These are phyloP conservation scores for Ogataea populi-albae DNA, from an alignment of 805 yeast species.

Conservation along the genomic window DNA sequence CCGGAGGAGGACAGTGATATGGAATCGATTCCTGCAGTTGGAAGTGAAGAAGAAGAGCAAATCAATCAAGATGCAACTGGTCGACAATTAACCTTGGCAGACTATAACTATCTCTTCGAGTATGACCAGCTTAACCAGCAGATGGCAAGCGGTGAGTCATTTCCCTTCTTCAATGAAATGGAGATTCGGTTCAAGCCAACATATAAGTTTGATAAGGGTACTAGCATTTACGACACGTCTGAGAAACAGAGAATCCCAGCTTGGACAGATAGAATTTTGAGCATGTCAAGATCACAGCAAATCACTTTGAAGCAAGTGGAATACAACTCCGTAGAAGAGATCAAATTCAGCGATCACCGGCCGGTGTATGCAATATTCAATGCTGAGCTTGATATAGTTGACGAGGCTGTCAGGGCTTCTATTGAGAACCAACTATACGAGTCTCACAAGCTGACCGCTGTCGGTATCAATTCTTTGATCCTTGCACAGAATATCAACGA, in stretches of 20 bases:
- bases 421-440: conserved; percentile 56
- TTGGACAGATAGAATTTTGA: conserved; percentile 92
- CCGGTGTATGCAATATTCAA: conserved; percentile 78
- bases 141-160: conserved; percentile 70
- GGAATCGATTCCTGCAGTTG: background rate
- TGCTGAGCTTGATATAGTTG: conserved; percentile 61
- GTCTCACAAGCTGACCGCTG: conserved; percentile 44
- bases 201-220: conserved; percentile 88
- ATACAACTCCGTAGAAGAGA: conserved; percentile 57
- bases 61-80: background rate
- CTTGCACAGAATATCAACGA: conserved; percentile 22
- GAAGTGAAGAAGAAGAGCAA: background rate
- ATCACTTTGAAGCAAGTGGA: conserved; percentile 52
- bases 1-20: background rate
- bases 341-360: conserved; percentile 81
- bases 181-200: conserved; percentile 85
- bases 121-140: conserved; percentile 78
- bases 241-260: conserved; percentile 94
- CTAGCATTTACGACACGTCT: conserved; percentile 77
- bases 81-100: conserved; percentile 25
- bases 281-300: conserved; percentile 51
- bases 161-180: conserved; percentile 80
- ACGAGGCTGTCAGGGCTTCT: conserved; percentile 50
- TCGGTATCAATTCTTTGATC: conserved; percentile 32
- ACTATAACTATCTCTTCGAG: conserved; percentile 45